Conservation (phyloP, 2,329 filamentous ascomycete genomes). For the Capronia coronata region DNA sequence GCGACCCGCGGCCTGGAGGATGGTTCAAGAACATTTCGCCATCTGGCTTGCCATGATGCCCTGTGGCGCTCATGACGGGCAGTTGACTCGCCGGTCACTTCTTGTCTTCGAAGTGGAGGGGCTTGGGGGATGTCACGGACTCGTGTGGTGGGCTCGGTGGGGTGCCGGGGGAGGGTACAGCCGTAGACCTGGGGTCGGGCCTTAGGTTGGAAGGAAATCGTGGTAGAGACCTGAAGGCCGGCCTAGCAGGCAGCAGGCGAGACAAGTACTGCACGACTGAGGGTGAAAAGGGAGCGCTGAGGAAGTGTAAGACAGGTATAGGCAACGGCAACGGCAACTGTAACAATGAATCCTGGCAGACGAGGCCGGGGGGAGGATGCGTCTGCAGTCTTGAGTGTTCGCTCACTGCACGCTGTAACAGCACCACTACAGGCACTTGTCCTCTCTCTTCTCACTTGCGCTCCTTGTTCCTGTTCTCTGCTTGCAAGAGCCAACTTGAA, state of each 20-base stretch:
- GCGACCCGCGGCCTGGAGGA: slow-evolving; percentile 55
- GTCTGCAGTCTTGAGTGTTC: neutral
- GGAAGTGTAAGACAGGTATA: neutral
- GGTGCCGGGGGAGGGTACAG: neutral
- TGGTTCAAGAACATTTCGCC: slow-evolving; percentile 73
- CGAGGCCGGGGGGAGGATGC: neutral
- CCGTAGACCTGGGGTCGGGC: neutral
- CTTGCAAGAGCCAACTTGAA: neutral
- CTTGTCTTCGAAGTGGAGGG: neutral
- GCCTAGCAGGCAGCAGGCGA: slow-evolving; percentile 5
- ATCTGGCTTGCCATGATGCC: slow-evolving; percentile 60
- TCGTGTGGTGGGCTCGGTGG: neutral
- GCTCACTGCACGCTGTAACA: too few species aligned
- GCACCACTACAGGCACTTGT: neutral
- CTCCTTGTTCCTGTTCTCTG: neutral
- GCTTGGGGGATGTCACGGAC: neutral
- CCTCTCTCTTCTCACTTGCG: neutral
- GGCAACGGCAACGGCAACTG: neutral
- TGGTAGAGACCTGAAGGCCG: slow-evolving; percentile 8
- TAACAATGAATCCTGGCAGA: neutral
- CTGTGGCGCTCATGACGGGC: slow-evolving; percentile 40
- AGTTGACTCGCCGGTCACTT: neutral
- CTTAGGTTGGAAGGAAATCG: neutral
- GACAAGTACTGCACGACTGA: slow-evolving; percentile 11
- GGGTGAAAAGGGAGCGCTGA: slow-evolving; percentile 4